Percentiles rank a stretch among this genome's conserved stretches.
Evolutionary conservation across 2,329 filamentous ascomycete genomes (phyloP).

Genomic region (Aspergillus persii): DNA sequence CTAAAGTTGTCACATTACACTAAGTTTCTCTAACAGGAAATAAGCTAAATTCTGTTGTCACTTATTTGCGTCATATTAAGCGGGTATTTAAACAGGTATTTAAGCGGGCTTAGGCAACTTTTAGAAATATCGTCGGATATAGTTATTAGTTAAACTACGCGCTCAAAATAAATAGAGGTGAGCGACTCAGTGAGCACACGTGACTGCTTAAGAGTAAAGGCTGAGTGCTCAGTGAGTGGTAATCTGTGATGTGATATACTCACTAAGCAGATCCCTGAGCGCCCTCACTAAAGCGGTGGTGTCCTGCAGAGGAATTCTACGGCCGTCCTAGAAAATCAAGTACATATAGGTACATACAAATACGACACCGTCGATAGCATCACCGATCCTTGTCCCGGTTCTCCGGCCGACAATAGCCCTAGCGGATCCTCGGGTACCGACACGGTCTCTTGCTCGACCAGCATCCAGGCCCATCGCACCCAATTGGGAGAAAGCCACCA

Average conservation of each 20-base stretch:
- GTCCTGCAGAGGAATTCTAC: background rate
- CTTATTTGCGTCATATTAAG: background rate
- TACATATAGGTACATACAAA: constrained; percentile 29
- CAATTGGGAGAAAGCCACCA: constrained; percentile 39
- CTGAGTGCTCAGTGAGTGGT: background rate
- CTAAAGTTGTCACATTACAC: too few species aligned
- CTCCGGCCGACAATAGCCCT: constrained; percentile 23
- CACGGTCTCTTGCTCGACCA: constrained; percentile 40
- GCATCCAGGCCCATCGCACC: constrained; percentile 45
- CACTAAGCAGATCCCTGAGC: background rate
- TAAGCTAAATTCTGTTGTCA: background rate
- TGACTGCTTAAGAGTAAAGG: background rate
- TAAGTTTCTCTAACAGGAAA: background rate
- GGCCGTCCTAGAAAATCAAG: background rate
- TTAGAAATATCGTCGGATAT: background rate
- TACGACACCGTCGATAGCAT: constrained; percentile 32
- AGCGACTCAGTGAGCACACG: background rate
- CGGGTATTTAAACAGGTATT: background rate
- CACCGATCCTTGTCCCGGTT: constrained; percentile 14
- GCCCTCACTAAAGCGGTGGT: background rate
- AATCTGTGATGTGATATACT: background rate
- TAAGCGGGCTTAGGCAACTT: background rate
- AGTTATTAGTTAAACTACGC: constrained; percentile 1
- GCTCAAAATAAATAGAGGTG: constrained; percentile 1
- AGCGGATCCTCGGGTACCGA: constrained; percentile 36